These are phyloP conservation scores for Naganishia vaughanmartiniae DNA, from an alignment of 768 basidiomycete species.

Conservation along the genomic window DNA sequence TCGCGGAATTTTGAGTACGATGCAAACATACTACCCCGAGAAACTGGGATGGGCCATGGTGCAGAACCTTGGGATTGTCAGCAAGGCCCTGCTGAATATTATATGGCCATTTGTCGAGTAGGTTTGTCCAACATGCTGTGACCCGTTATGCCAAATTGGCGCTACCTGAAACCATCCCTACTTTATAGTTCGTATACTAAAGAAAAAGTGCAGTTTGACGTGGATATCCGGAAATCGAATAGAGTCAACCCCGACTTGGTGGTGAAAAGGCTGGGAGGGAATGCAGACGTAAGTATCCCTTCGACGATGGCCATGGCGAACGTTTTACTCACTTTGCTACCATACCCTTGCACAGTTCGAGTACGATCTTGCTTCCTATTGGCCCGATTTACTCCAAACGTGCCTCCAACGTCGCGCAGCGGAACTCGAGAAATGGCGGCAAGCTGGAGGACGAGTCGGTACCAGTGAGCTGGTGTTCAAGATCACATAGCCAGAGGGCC, in stretches of 20 bases:
- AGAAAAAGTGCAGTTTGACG: constrained; percentile 19
- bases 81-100: constrained; percentile 45
- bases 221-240: constrained; percentile 4
- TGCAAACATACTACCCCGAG: constrained; percentile 48
- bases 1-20: constrained; percentile 35
- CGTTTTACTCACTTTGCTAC: background rate
- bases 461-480: constrained; percentile 20
- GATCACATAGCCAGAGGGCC: background rate
- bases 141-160: no score
- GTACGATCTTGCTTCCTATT: constrained; percentile 17
- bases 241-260: constrained; percentile 16
- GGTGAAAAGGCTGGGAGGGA: constrained; percentile 14
- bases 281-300: background rate
- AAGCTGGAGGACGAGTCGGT: constrained; percentile 4
- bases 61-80: constrained; percentile 43
- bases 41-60: constrained; percentile 40
- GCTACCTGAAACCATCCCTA: background rate
- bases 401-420: background rate
- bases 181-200: constrained; percentile 6
- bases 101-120: constrained; percentile 52
- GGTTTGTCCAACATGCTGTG: no score
- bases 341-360: background rate
- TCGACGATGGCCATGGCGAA: no score
- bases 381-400: constrained; percentile 19
- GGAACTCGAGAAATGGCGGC: constrained; percentile 13